phyloP scores from a whole-genome alignment of 2,329 filamentous ascomycete genomes.

The Neospermospora avenae region DNA sequence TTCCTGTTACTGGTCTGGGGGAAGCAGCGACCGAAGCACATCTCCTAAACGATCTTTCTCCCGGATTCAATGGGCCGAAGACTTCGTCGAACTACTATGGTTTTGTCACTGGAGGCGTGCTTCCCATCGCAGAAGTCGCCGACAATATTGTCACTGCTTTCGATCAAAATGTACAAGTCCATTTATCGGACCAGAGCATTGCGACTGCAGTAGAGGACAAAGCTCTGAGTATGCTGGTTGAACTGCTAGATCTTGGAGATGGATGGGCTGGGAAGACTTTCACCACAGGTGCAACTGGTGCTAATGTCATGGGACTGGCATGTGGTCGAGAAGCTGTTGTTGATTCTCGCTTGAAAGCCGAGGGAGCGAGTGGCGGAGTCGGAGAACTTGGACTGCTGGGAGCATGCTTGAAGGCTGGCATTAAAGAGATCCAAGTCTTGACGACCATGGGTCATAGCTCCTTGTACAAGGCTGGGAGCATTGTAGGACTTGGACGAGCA shows the following conservation, averaged over 20 bases:
- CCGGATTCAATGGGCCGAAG: slow-evolving; percentile 36
- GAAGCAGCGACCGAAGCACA: slow-evolving; percentile 41
- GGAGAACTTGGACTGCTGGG: slow-evolving; percentile 67
- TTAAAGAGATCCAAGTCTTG: slow-evolving; percentile 70
- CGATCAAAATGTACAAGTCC: slow-evolving; percentile 83
- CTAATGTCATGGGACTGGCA: slow-evolving; percentile 63
- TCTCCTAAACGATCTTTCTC: slow-evolving; percentile 43
- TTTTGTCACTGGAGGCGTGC: slow-evolving; percentile 80
- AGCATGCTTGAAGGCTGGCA: slow-evolving; percentile 60
- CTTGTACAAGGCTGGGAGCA: slow-evolving; percentile 75
- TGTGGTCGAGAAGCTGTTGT: slow-evolving; percentile 69
- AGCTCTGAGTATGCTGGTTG: slow-evolving; percentile 65
- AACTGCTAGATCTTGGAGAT: slow-evolving; percentile 59
- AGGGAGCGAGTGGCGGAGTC: slow-evolving; percentile 43
- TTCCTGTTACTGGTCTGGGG: slow-evolving; percentile 43
- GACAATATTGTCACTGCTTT: slow-evolving; percentile 78
- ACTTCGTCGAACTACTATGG: slow-evolving; percentile 63
- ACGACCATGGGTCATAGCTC: slow-evolving; percentile 84
- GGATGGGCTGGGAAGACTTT: slow-evolving; percentile 74
- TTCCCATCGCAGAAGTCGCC: slow-evolving; percentile 75
- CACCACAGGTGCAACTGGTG: slow-evolving; percentile 68
- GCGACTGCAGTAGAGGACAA: slow-evolving; percentile 73
- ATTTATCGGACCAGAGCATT: slow-evolving; percentile 72
- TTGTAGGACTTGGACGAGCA: slow-evolving; percentile 73
- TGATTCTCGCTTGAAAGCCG: slow-evolving; percentile 34